Evolutionary conservation across 352 stramenopile species (phyloP).

Genomic region (Phytophthora lateralis): DNA sequence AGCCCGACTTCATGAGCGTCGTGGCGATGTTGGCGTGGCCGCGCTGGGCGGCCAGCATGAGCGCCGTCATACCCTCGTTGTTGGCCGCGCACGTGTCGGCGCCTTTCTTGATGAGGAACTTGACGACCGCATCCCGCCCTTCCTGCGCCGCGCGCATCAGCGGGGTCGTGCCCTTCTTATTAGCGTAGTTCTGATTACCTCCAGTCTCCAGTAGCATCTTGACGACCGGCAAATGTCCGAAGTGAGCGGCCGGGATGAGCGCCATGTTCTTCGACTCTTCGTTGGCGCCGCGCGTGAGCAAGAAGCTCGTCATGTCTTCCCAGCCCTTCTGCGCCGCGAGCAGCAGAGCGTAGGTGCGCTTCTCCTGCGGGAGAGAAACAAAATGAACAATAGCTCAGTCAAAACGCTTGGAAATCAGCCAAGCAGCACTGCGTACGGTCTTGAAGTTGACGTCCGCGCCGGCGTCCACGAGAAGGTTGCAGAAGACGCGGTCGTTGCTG

Average conservation of each 20-base stretch:
- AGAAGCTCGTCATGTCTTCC: slow-evolving; percentile 68
- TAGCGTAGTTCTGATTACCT: slow-evolving; percentile 83
- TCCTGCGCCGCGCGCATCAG: slow-evolving; percentile 89
- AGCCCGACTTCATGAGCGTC: slow-evolving; percentile 80
- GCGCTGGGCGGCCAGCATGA: slow-evolving; percentile 87
- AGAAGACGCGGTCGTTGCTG: slow-evolving; percentile 61
- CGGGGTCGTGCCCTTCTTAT: slow-evolving; percentile 88
- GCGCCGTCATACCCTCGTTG: slow-evolving; percentile 88
- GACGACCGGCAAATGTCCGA: slow-evolving; percentile 80
- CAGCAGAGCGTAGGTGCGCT: slow-evolving; percentile 77
- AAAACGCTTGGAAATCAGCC: too few relatives aligned
- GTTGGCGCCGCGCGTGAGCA: slow-evolving; percentile 70
- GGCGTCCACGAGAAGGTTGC: slow-evolving; percentile 64
- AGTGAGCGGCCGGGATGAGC: slow-evolving; percentile 84
- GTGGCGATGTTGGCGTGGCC: slow-evolving; percentile 83
- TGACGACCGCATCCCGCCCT: slow-evolving; percentile 77
- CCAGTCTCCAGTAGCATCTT: slow-evolving; percentile 70
- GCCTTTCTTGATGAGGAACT: slow-evolving; percentile 74
- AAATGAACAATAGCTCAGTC: background rate
- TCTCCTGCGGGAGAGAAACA: slow-evolving; percentile 59
- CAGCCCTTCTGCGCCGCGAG: slow-evolving; percentile 86
- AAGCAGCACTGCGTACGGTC: slow-evolving; percentile 51
- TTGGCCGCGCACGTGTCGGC: slow-evolving; percentile 79
- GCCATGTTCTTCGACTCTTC: slow-evolving; percentile 87
- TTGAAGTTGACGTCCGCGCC: slow-evolving; percentile 84